Evolutionary conservation across 1,284 basidiomycete species (phyloP).

Genomic region (Apiotrichum domesticum): DNA sequence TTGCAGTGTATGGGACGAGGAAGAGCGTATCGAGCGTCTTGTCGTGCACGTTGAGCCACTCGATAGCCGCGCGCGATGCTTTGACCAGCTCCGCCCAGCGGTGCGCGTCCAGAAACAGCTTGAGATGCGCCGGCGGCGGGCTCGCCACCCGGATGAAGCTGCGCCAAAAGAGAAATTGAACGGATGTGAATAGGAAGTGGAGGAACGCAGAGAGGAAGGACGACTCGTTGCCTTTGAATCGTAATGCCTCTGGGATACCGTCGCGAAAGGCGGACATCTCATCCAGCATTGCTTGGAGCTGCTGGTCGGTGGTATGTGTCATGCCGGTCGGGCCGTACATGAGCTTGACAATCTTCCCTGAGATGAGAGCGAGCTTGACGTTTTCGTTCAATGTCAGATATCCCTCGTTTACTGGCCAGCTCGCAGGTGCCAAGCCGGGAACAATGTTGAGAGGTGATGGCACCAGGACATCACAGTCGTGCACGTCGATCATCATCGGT

Average conservation of each 20-base stretch:
- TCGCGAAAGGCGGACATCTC: conserved; percentile 58
- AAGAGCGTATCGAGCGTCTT: conserved; percentile 78
- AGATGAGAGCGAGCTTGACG: conserved; percentile 74
- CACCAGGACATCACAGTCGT: conserved; percentile 85
- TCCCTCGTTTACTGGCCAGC: conserved; percentile 47
- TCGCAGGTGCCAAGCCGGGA: conserved; percentile 53
- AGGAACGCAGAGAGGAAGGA: conserved; percentile 58
- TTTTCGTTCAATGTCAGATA: conserved; percentile 56
- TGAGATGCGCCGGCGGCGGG: conserved; percentile 73
- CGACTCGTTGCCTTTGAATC: conserved; percentile 64
- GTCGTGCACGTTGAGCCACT: conserved; percentile 82
- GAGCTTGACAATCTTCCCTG: conserved; percentile 82
- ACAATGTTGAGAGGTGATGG: conserved; percentile 60
- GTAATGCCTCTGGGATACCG: background rate
- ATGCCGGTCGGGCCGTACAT: conserved; percentile 78
- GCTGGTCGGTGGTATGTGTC: conserved; percentile 69
- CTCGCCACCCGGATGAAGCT: conserved; percentile 94
- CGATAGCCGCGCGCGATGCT: conserved; percentile 71
- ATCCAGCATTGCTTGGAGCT: conserved; percentile 60
- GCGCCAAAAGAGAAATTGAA: conserved; percentile 70
- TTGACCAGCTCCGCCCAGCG: conserved; percentile 69
- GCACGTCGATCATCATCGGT: conserved; percentile 81
- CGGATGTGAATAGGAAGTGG: conserved; percentile 76
- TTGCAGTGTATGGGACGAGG: conserved; percentile 78
- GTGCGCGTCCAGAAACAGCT: conserved; percentile 70